Base-by-base conservation (phyloP, 495 filamentous ascomycete genomes). In the Daldinia concentrica region DNA sequence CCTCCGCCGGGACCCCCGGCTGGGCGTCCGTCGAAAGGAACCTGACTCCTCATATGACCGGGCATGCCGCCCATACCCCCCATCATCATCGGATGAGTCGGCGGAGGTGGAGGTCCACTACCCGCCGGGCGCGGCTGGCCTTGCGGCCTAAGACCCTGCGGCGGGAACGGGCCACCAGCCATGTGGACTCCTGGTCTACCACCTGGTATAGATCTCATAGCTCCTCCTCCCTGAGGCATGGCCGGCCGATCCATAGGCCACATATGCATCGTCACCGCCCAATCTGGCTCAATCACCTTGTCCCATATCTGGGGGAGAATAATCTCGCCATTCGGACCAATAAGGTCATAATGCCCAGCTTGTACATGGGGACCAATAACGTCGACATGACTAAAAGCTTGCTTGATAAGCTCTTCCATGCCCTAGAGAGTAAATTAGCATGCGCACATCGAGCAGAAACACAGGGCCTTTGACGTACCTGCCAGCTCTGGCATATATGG, bases 191-290 rank as follows among this genome's bases (percentile, higher is more conserved):
- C 61, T 22, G 65, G 69, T 37, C 24, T 26, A 22, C 26, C 45
- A 27, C n/a, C n/a, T n/a, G 60, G 60, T 36, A 45, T 43, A 39
- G 59, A 34, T 50, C 43, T 56, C 62, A 64, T 68, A n/a, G 62
- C 56, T 55, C 58, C 55, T 55, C 58, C 55, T 43, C 24, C 51
- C n/a, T 39, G 58, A 34, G 68, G 62, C 52, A 50, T 19, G 26
- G 69, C 43, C 50, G 64, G 69, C 22, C 68, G 70, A 26, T 85
- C 83, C 84, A 97, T 91, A 5, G 95, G 94, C 94, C 94, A 98
- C 93, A 97, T 95, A 70, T 96, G 92, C 95, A 97, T 97, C 3
- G 90, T 94, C 73, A 98, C 91, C 41, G 87, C 84, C 93, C 92
- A 97, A 77, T 94, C 93, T 6, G 93, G 93, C 79, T 95, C 87